Evolutionary conservation across 176 grass and related monocot species (phyloP).

Genomic region (Puccinellia tenuiflora): DNA sequence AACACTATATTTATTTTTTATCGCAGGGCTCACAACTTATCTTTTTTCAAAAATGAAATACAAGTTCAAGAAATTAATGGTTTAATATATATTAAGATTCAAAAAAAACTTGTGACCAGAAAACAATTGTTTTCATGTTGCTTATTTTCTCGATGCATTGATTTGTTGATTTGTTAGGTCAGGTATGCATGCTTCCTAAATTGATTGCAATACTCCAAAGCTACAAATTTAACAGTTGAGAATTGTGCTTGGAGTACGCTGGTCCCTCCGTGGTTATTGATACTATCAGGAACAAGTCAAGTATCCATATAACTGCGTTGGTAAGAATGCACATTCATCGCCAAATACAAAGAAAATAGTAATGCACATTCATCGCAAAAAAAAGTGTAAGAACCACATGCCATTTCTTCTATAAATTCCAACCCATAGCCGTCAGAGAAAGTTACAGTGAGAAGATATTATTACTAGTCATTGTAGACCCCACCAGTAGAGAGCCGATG

Average conservation of each 20-base stretch:
- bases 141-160: background rate
- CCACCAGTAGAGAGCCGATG: background rate
- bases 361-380: background rate
- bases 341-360: background rate
- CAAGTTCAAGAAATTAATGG: too few relatives aligned
- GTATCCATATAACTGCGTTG: background rate
- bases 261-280: background rate
- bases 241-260: background rate
- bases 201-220: background rate
- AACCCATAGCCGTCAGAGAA: background rate
- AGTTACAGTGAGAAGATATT: background rate
- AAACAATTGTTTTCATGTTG: too few relatives aligned
- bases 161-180: background rate
- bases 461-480: background rate
- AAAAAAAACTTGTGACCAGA: too few relatives aligned
- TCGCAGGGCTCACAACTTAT: too few relatives aligned
- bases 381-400: background rate
- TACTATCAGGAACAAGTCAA: background rate
- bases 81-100: too few relatives aligned
- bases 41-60: too few relatives aligned
- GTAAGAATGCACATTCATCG: background rate
- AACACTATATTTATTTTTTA: too few relatives aligned
- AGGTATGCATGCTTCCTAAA: background rate
- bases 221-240: background rate
- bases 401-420: constrained; percentile 1